Evolutionary conservation across 306 rosid genomes (phyloP).

Genomic region (Echinosophora koreensis): DNA sequence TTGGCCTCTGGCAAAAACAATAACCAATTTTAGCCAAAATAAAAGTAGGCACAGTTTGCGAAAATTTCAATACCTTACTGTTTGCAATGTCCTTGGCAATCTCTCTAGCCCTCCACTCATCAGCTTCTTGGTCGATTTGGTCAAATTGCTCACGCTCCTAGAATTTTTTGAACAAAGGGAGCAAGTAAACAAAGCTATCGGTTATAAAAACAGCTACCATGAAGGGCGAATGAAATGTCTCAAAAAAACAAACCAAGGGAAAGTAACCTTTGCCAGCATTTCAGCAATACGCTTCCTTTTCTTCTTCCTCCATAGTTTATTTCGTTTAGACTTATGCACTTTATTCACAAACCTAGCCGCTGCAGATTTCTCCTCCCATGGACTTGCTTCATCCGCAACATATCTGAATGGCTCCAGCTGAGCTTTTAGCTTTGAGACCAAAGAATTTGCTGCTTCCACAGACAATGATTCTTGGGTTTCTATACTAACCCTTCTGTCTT

Average conservation of each 20-base stretch:
- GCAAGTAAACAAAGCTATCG: slow-evolving; percentile 25
- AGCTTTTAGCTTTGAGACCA: slow-evolving; percentile 66
- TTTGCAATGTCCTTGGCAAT: slow-evolving; percentile 85
- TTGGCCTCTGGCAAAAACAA: slow-evolving; percentile 9
- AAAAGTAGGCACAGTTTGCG: slow-evolving; percentile 1
- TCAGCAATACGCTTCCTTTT: slow-evolving; percentile 72
- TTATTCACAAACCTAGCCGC: slow-evolving; percentile 60
- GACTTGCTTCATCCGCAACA: slow-evolving; percentile 61
- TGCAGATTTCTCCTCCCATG: slow-evolving; percentile 87
- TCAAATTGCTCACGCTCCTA: slow-evolving; percentile 70
- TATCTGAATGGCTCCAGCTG: slow-evolving; percentile 74
- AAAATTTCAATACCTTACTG: slow-evolving; percentile 64
- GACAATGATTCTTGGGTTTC: slow-evolving; percentile 71
- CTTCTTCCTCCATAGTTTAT: slow-evolving; percentile 80
- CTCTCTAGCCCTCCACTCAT: slow-evolving; percentile 92
- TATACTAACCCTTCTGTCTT: slow-evolving; percentile 57
- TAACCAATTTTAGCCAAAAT: background rate
- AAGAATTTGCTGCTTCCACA: slow-evolving; percentile 66
- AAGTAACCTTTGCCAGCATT: slow-evolving; percentile 68
- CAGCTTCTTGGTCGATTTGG: slow-evolving; percentile 78
- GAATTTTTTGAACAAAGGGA: slow-evolving; percentile 34
- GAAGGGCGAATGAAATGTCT: background rate
- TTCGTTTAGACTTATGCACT: slow-evolving; percentile 64
- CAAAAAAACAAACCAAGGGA: slow-evolving; percentile 20
- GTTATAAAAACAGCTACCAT: background rate